A percentile compares a stretch with the other conserved stretches of the same genome.
These are phyloP conservation scores for Mentha longifolia DNA, from an alignment of 257 asterid genomes.

Conservation along the genomic window DNA sequence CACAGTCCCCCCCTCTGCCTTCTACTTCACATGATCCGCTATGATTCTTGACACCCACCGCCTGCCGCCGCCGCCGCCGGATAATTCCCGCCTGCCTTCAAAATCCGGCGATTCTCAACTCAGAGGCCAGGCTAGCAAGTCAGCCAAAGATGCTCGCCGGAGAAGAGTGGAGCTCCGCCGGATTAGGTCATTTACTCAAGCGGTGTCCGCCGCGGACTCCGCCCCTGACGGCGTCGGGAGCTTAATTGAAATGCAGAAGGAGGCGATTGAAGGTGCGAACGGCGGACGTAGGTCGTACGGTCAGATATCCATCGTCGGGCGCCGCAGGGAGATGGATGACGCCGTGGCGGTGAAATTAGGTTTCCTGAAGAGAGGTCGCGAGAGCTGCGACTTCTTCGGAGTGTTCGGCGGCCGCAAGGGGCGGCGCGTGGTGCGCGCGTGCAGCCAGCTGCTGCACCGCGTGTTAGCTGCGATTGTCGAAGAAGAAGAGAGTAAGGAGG, in stretches of 20 bases:
- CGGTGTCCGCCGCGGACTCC: background rate
- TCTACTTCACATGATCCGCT: background rate
- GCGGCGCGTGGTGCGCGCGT: slow-evolving; percentile 53
- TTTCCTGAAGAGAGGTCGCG: slow-evolving; percentile 35
- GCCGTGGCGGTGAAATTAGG: slow-evolving; percentile 51
- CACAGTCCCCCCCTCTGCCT: background rate
- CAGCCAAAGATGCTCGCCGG: slow-evolving; percentile 31
- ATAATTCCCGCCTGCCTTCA: background rate
- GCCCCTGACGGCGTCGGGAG: background rate
- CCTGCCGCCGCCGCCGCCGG: background rate
- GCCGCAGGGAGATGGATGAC: slow-evolving; percentile 72
- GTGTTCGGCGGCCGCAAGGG: slow-evolving; percentile 70
- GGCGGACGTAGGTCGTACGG: slow-evolving; percentile 30
- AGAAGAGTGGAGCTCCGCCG: slow-evolving; percentile 38
- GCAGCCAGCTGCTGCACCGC: slow-evolving; percentile 52
- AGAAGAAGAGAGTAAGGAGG: slow-evolving; percentile 11
- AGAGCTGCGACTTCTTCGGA: slow-evolving; percentile 56
- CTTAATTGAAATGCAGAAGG: background rate
- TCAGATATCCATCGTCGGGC: slow-evolving; percentile 54
- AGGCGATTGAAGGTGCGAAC: background rate
- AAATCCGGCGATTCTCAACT: background rate
- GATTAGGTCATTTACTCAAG: slow-evolving; percentile 13
- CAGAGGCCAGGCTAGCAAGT: background rate
- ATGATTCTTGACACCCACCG: slow-evolving; percentile 24
- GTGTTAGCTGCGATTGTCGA: slow-evolving; percentile 30